Percentiles rank a stretch among this genome's conserved stretches.
phyloP scores from a whole-genome alignment of 2,329 filamentous ascomycete genomes.

The Blastomyces gilchristii region DNA sequence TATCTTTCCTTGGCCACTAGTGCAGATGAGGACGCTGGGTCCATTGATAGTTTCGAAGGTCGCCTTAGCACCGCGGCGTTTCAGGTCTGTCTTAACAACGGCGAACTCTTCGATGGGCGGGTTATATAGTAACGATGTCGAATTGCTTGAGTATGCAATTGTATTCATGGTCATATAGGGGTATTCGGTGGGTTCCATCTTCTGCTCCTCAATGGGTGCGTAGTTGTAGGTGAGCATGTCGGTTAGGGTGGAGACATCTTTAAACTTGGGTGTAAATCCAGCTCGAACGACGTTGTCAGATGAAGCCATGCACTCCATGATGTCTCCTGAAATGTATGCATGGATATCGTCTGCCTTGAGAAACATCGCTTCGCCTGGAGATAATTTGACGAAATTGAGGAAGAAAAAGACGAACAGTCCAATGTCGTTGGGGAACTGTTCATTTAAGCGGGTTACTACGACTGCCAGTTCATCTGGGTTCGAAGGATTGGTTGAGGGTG shows the following conservation, averaged over 20 bases:
- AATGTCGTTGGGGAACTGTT: slow-evolving; percentile 79
- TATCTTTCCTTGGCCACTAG: slow-evolving; percentile 69
- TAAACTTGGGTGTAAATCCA: slow-evolving; percentile 97
- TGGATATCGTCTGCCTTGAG: slow-evolving; percentile 95
- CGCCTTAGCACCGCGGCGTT: slow-evolving; percentile 60
- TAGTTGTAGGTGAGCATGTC: slow-evolving; percentile 92
- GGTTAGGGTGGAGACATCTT: slow-evolving; percentile 82
- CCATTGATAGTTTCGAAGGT: slow-evolving; percentile 82
- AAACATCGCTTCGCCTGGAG: slow-evolving; percentile 89
- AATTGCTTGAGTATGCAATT: slow-evolving; percentile 67
- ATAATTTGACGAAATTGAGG: slow-evolving; percentile 84
- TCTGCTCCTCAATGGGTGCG: slow-evolving; percentile 87
- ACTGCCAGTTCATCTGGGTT: slow-evolving; percentile 56
- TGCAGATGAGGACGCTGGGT: slow-evolving; percentile 89
- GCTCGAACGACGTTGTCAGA: slow-evolving; percentile 98
- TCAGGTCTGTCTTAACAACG: slow-evolving; percentile 71
- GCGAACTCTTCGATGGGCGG: slow-evolving; percentile 95
- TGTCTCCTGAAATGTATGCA: slow-evolving; percentile 68
- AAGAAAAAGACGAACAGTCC: slow-evolving; percentile 95
- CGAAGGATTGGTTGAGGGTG: slow-evolving; percentile 27
- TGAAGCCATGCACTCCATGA: slow-evolving; percentile 97
- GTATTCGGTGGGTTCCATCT: slow-evolving; percentile 78
- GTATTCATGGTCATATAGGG: slow-evolving; percentile 75
- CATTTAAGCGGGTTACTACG: slow-evolving; percentile 65
- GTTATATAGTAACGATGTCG: slow-evolving; percentile 68